Conservation (phyloP, 1,284 basidiomycete genomes). For the Xanthoconium separans region DNA sequence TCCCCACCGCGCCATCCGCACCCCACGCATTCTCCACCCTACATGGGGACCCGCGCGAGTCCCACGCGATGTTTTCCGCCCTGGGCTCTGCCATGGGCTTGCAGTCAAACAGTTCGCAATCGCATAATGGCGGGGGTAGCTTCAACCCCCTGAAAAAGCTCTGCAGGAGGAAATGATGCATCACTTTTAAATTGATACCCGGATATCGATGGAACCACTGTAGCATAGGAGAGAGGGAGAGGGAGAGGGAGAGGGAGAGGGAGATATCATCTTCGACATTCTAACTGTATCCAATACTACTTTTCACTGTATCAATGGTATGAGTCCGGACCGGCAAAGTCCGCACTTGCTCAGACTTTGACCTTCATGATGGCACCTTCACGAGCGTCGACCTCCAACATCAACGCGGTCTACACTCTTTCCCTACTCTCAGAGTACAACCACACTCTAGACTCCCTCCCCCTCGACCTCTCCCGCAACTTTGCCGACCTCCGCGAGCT, state of each 20-base stretch:
- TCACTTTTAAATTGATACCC: too few relatives aligned
- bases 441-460: conserved; percentile 92
- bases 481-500: conserved; percentile 97
- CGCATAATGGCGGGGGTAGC: conserved; percentile 18
- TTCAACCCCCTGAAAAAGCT: conserved; percentile 32
- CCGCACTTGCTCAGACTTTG: conserved; percentile 7
- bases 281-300: conserved; percentile 21
- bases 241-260: not conserved
- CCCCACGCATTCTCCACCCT: conserved; percentile 64
- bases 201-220: not conserved
- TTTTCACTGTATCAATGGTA: conserved; percentile 20
- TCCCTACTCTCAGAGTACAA: conserved; percentile 78
- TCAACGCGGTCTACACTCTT: conserved; percentile 56
- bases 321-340: conserved; percentile 31
- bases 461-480: conserved; percentile 90
- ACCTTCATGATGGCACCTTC: conserved; percentile 28
- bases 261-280: conserved; percentile 22
- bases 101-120: conserved; percentile 21
- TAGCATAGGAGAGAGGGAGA: too few relatives aligned
- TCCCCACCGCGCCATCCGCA: conserved; percentile 57
- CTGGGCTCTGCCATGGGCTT: conserved; percentile 41
- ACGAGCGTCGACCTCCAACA: conserved; percentile 30
- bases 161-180: conserved; percentile 17
- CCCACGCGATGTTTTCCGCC: conserved; percentile 63
- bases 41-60: conserved; percentile 65